Percentiles rank a stretch among this genome's conserved stretches.
These are phyloP conservation scores for Hemileia vastatrix DNA, from an alignment of 1,284 basidiomycete genomes.

Conservation along the genomic window DNA sequence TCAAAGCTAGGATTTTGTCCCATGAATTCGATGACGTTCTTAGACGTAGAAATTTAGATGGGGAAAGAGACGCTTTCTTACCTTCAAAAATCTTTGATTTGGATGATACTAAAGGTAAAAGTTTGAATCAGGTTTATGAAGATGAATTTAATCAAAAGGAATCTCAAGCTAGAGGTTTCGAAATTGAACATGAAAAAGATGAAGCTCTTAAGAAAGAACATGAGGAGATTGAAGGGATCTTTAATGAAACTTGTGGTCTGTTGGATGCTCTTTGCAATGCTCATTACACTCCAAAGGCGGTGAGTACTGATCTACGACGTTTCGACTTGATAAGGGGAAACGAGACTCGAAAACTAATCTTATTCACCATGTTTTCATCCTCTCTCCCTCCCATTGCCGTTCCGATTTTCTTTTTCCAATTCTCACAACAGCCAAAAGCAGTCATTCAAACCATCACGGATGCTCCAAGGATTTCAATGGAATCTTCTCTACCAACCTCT, in stretches of 20 bases:
- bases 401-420: neutral
- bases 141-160: neutral
- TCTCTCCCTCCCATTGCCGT: too few relatives aligned
- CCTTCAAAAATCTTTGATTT: constrained; percentile 37
- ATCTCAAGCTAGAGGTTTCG: neutral
- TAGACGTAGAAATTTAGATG: constrained; percentile 25
- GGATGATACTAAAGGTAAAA: constrained; percentile 35
- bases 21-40: constrained; percentile 41
- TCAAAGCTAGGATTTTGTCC: constrained; percentile 41
- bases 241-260: neutral
- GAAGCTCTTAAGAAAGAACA: neutral
- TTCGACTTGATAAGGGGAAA: neutral
- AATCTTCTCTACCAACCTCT: constrained; percentile 3
- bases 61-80: constrained; percentile 34
- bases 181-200: neutral
- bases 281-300: neutral
- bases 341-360: too few relatives aligned
- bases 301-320: neutral
- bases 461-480: neutral
- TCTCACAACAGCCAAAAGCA: neutral
- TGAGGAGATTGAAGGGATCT: neutral
- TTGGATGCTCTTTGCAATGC: constrained; percentile 1
- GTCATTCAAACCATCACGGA: neutral
- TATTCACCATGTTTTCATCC: too few relatives aligned
- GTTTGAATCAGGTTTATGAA: neutral